A percentile compares a stretch with the other conserved stretches of the same genome.
Conservation (phyloP, 2,329 filamentous ascomycete genomes). For the Fusarium tupiense region DNA sequence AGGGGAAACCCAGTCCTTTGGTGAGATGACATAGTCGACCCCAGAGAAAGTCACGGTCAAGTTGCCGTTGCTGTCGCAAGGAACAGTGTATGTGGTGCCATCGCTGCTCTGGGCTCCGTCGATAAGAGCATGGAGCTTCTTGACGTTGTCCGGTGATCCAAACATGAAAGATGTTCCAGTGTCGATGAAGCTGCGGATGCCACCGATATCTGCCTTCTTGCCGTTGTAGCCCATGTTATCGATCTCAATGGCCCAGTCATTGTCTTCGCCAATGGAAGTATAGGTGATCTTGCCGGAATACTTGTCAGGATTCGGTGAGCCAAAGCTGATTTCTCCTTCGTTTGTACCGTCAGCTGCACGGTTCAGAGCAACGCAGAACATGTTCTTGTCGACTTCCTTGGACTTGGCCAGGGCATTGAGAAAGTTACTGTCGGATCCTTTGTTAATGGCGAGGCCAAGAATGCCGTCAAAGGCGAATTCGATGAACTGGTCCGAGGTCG, state of each 20-base stretch:
- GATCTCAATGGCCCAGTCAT: conserved; percentile 78
- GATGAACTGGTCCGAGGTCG: conserved; percentile 77
- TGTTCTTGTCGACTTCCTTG: conserved; percentile 67
- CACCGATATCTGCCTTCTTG: conserved; percentile 64
- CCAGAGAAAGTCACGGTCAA: conserved; percentile 76
- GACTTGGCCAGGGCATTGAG: conserved; percentile 68
- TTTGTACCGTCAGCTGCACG: conserved; percentile 72
- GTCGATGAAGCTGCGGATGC: conserved; percentile 76
- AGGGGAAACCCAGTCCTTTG: conserved; percentile 75
- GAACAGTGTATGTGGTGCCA: conserved; percentile 73
- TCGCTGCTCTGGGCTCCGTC: conserved; percentile 67
- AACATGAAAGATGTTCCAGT: conserved; percentile 86
- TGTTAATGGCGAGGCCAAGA: conserved; percentile 76
- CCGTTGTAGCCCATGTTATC: conserved; percentile 73
- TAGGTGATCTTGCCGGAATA: conserved; percentile 77
- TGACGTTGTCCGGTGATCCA: conserved; percentile 73
- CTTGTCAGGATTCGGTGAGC: conserved; percentile 71
- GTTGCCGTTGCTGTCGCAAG: conserved; percentile 71
- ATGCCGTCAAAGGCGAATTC: conserved; percentile 90
- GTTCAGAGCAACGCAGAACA: conserved; percentile 77
- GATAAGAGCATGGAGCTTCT: conserved; percentile 73
- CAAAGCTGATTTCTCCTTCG: conserved; percentile 82
- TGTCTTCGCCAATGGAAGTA: conserved; percentile 61
- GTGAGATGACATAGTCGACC: conserved; percentile 71
- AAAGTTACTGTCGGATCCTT: conserved; percentile 71